Evolutionary conservation across 2,329 filamentous ascomycete species (phyloP).

Genomic region (Macroventuria anomochaeta): DNA sequence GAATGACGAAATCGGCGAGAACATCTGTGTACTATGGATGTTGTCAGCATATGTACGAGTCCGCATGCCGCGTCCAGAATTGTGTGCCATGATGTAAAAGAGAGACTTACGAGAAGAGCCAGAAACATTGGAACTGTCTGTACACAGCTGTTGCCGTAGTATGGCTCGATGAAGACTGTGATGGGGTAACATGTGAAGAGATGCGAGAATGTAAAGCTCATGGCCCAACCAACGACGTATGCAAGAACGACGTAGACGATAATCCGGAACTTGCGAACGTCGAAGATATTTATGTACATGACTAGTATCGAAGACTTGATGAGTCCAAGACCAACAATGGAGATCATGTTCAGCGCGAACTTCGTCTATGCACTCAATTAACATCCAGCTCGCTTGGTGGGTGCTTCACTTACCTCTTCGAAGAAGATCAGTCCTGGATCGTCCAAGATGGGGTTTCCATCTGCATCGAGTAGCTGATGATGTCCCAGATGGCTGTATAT

Average conservation of each 20-base stretch:
- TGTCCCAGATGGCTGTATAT: slow-evolving; percentile 30
- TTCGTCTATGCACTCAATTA: slow-evolving; percentile 28
- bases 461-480: slow-evolving; percentile 27
- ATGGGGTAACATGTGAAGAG: slow-evolving; percentile 40
- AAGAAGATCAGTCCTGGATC: slow-evolving; percentile 34
- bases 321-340: slow-evolving; percentile 34
- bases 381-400: neutral
- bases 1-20: slow-evolving; percentile 30
- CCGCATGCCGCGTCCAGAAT: neutral
- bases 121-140: slow-evolving; percentile 33
- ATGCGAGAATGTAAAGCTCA: slow-evolving; percentile 33
- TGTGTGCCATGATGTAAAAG: neutral
- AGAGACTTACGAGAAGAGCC: slow-evolving; percentile 24
- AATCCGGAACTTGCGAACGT: slow-evolving; percentile 27
- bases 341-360: slow-evolving; percentile 37
- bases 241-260: slow-evolving; percentile 29
- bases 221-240: slow-evolving; percentile 32
- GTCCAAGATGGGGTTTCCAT: slow-evolving; percentile 31
- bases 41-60: slow-evolving; percentile 5
- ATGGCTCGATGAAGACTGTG: slow-evolving; percentile 36
- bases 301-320: slow-evolving; percentile 41
- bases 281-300: slow-evolving; percentile 41
- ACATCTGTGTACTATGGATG: slow-evolving; percentile 24
- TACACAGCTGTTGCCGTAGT: slow-evolving; percentile 33
- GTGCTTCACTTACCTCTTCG: slow-evolving; percentile 21